A percentile compares a stretch with the other conserved stretches of the same genome.
These are phyloP conservation scores for Globisporangium solare DNA, from an alignment of 352 stramenopile species.

Conservation along the genomic window DNA sequence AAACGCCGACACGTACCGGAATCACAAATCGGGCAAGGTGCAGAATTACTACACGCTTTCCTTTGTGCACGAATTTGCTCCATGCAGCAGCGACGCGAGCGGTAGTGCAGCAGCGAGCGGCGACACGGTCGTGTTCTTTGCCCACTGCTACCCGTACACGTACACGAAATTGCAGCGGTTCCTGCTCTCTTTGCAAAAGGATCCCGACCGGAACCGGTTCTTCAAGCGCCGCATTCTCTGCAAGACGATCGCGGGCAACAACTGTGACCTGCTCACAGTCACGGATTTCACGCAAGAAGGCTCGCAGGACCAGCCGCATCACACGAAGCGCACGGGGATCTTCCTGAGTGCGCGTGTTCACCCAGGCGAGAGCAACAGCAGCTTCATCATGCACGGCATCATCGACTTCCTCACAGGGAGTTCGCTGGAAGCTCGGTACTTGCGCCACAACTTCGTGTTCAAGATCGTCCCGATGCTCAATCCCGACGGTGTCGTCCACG, in stretches of 20 bases:
- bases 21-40: conserved; percentile 40
- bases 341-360: conserved; percentile 86
- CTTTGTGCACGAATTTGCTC: conserved; percentile 65
- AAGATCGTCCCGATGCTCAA: conserved; percentile 94
- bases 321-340: conserved; percentile 41
- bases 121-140: conserved; percentile 59
- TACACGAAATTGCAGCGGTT: conserved; percentile 68
- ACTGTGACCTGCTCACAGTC: conserved; percentile 87
- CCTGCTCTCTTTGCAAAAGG: conserved; percentile 47
- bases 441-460: conserved; percentile 86
- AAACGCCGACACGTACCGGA: conserved; percentile 64
- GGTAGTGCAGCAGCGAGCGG: not conserved
- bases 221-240: conserved; percentile 66
- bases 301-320: conserved; percentile 18
- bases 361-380: conserved; percentile 87
- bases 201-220: conserved; percentile 37
- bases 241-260: conserved; percentile 81
- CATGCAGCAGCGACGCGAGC: not conserved
- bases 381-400: conserved; percentile 88
- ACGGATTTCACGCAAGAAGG: conserved; percentile 70
- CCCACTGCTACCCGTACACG: conserved; percentile 84
- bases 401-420: conserved; percentile 80
- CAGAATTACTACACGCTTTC: conserved; percentile 69
- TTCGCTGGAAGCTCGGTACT: conserved; percentile 56
- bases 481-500: conserved; percentile 89